phyloP scores from a whole-genome alignment of 371 early-diverging fungal genomes.

The Dinochytrium kinnereticum region DNA sequence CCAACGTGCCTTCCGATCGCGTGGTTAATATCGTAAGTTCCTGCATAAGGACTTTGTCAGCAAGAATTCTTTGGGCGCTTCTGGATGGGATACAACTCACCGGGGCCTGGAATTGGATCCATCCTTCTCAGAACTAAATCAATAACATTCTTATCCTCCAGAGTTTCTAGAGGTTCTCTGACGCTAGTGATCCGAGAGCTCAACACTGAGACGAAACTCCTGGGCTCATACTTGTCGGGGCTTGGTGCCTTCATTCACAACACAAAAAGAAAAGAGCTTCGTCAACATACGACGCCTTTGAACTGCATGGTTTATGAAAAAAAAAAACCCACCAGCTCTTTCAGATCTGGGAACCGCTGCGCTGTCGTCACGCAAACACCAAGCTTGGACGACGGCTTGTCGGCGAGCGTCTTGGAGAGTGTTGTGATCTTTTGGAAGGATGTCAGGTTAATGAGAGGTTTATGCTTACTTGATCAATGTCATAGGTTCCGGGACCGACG shows the following conservation, averaged over 20 bases:
- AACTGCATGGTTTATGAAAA: too few relatives aligned
- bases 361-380: slow-evolving; percentile 41
- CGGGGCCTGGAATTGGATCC: slow-evolving; percentile 11
- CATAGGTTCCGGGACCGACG: slow-evolving; percentile 49
- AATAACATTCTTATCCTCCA: slow-evolving; percentile 28
- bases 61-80: not conserved
- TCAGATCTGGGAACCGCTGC: slow-evolving; percentile 41
- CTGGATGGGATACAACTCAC: not conserved
- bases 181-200: slow-evolving; percentile 21
- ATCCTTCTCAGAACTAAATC: slow-evolving; percentile 25
- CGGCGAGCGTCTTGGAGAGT: slow-evolving; percentile 21
- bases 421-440: slow-evolving; percentile 25
- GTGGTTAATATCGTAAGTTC: slow-evolving; percentile 50
- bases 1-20: slow-evolving; percentile 54
- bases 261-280: too few relatives aligned
- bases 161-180: slow-evolving; percentile 24
- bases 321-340: slow-evolving; percentile 25
- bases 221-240: slow-evolving; percentile 39
- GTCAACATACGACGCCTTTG: too few relatives aligned
- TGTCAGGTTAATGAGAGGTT: not conserved
- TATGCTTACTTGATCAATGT: slow-evolving; percentile 36
- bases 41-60: slow-evolving; percentile 13
- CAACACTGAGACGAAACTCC: slow-evolving; percentile 40
- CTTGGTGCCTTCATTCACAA: slow-evolving; percentile 45
- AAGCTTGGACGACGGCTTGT: slow-evolving; percentile 38